Evolutionary conservation across 2,329 filamentous ascomycete species (phyloP), one percentile per base, ranked within the genome.

Genomic region (Ceratocystis harringtonii): DNA sequence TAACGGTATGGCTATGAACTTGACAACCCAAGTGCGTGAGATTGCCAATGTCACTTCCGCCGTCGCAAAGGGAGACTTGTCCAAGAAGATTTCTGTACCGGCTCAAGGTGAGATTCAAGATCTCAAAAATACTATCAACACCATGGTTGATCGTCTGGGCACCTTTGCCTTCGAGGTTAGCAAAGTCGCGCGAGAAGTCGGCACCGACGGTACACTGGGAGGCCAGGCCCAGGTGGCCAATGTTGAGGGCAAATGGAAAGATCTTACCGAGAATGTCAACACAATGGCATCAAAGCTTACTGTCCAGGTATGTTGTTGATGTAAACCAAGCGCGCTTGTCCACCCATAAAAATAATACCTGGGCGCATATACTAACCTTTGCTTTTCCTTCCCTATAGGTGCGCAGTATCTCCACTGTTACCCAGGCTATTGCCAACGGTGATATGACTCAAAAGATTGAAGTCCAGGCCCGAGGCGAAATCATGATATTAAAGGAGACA

Each of bases 1-100:
- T 76, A 99, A 99, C 76, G 89, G 92, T 70, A 97, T 99, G 92
- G 92, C 92, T 73, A 95, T 94, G 82, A 99, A 97, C 75, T 79
- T 99, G 71, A 97, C 92, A 2, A 95, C 94, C 4, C 92, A 99
- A 78, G 94, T 99, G 73, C 87, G 92, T 78, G 92, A 96, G 76
- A 99, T 99, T 71, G 94, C 92, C 68, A 90, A 92, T 72, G 94
- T 99, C 67, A 97, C 92, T 2, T 96, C 92, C 1, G 92, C 92
- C 67, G 92, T 99, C 68, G 92, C 92, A 63, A 89, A 88, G 74
- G 92, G 92, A 72, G 92, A 99, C 76, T 79, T 99, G 68, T 95
- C 90, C 68, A 90, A 94, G 77, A 97, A 96, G 79, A 96, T 99
- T 73, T 88, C 90, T 68, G 90, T 95, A 69, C 90, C 95, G 71